Evolutionary conservation across 1,284 basidiomycete genomes (phyloP), one percentile per base, ranked within the genome.

Genomic region (Tetrapyrgos nigripes): DNA sequence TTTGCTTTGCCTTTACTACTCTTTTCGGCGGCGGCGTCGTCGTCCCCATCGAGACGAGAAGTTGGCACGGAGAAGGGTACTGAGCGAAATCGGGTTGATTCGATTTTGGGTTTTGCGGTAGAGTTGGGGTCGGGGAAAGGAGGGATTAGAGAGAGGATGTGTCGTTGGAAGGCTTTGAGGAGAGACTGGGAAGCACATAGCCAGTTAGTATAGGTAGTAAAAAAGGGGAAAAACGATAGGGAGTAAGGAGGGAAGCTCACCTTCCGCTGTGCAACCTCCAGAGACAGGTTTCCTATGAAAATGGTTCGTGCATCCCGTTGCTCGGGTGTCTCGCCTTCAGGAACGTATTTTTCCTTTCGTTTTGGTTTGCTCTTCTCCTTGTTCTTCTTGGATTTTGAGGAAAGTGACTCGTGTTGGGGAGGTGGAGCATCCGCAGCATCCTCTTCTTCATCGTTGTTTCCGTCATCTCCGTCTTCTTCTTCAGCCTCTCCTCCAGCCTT

Each of bases 241-340:
- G 72, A 73, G 64, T 72, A 94, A 29, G 24, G 21, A 44, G 28
- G n/a, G 2, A 21, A 1, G 29, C 48, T 6, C 29, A 57, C 94
- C 73, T 88, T 89, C 66, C 84, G 87, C 56, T 91, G 90, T 17
- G 87, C 88, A 8, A 92, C 85, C 4, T 92, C 88, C 2, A 92
- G 79, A 2, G 89, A 85, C 0, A 98, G 77, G 71, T 98, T 98
- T 10, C 97, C 97, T n/a, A 99, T 76, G 71, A 98, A 99, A 53
- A 98, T 80, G 1, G 96, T 97, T 27, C 96, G 85, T 19, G 84
- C 81, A 69, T 97, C 88, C 51, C 91, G 82, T 59, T 85, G 85
- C 55, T 85, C 86, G 10, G 81, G 68, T 0, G 89, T 89, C 73
- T 96, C 94, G 53, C 84, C 86, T 24, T 75, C 65, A 0, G 91